phyloP scores from a whole-genome alignment of 768 basidiomycete species.

The Naganishia friedmannii region DNA sequence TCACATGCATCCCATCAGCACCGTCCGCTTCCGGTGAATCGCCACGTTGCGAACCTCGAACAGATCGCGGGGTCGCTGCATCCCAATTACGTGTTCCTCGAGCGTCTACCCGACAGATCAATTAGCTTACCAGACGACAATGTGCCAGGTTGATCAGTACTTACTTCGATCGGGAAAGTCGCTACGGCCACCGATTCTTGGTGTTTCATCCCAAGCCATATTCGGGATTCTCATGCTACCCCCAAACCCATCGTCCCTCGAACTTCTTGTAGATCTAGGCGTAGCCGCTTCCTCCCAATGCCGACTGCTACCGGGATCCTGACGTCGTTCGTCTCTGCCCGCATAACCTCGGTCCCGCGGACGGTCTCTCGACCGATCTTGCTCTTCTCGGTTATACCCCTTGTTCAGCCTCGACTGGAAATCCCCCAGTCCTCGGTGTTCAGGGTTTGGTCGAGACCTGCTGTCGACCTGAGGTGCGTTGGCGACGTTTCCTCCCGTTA shows the following conservation, averaged over 20 bases:
- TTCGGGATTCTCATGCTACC: slow-evolving; percentile 88
- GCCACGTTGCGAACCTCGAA: slow-evolving; percentile 25
- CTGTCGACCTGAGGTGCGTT: slow-evolving; percentile 19
- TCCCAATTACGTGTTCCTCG: slow-evolving; percentile 41
- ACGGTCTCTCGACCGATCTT: slow-evolving; percentile 53
- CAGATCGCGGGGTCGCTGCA: slow-evolving; percentile 42
- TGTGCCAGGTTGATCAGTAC: not conserved
- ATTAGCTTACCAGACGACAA: not conserved
- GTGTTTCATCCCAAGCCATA: slow-evolving; percentile 91
- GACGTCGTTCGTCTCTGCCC: slow-evolving; percentile 57
- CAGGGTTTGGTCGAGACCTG: slow-evolving; percentile 37
- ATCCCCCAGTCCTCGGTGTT: slow-evolving; percentile 77
- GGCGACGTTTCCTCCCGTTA: slow-evolving; percentile 18
- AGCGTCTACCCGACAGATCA: not conserved
- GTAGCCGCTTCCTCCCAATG: slow-evolving; percentile 51
- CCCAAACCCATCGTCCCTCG: slow-evolving; percentile 54
- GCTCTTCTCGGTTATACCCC: slow-evolving; percentile 56
- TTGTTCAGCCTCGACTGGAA: slow-evolving; percentile 90
- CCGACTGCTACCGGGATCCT: slow-evolving; percentile 32
- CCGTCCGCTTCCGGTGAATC: slow-evolving; percentile 38
- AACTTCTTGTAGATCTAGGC: slow-evolving; percentile 40
- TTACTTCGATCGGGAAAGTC: slow-evolving; percentile 59
- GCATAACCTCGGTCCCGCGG: slow-evolving; percentile 61
- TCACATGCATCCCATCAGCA: slow-evolving; percentile 54
- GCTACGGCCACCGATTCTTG: slow-evolving; percentile 58